phyloP scores from a whole-genome alignment of 768 basidiomycete species.

The Rickenella mellea region DNA sequence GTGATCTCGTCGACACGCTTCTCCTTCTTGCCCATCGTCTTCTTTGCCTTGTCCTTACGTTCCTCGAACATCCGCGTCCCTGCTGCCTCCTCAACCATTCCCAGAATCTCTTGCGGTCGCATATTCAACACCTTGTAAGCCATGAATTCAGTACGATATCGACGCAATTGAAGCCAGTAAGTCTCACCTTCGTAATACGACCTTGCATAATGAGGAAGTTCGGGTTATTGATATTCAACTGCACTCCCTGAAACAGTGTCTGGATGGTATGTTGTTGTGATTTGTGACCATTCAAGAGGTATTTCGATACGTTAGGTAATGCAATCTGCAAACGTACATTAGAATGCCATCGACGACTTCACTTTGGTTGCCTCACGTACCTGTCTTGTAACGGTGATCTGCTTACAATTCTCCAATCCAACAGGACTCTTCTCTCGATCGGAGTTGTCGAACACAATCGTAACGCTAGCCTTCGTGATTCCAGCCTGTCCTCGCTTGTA shows the following conservation, averaged over 20 bases:
- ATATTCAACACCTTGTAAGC: constrained; percentile 76
- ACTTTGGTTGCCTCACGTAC: constrained; percentile 28
- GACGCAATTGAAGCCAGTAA: not conserved
- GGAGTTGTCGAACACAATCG: constrained; percentile 97
- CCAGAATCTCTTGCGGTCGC: constrained; percentile 94
- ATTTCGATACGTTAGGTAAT: constrained; percentile 88
- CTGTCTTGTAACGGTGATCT: constrained; percentile 96
- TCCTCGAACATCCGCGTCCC: constrained; percentile 99
- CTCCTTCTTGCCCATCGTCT: constrained; percentile 95
- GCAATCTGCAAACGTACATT: constrained; percentile 53
- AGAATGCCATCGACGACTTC: not conserved
- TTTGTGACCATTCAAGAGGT: constrained; percentile 94
- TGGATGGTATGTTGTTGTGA: constrained; percentile 78
- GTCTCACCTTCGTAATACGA: constrained; percentile 85
- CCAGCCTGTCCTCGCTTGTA: constrained; percentile 99
- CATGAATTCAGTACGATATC: not conserved
- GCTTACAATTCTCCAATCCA: constrained; percentile 68
- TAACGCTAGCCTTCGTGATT: constrained; percentile 93
- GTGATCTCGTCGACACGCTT: constrained; percentile 89
- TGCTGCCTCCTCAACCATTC: constrained; percentile 97
- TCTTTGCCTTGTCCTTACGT: constrained; percentile 90
- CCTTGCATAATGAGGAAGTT: constrained; percentile 99
- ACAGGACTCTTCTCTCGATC: constrained; percentile 77
- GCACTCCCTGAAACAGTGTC: constrained; percentile 90
- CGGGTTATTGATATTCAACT: constrained; percentile 98